These are phyloP conservation scores for Xylariaceae sp. DNA, from an alignment of 2,329 filamentous ascomycete genomes.

Conservation along the genomic window DNA sequence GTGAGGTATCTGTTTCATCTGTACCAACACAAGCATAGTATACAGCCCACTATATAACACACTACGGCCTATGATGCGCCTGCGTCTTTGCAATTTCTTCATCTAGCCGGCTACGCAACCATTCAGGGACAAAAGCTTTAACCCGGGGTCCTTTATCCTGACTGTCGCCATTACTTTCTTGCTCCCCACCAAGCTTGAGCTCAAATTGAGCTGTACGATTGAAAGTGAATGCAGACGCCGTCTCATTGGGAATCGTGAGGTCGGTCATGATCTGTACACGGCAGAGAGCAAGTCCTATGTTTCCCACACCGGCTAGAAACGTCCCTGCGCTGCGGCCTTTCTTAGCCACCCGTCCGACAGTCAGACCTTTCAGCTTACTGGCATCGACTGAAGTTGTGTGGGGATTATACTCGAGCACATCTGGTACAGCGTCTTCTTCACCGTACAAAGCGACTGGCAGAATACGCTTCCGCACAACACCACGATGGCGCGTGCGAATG, in stretches of 20 bases:
- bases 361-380: slow-evolving; percentile 34
- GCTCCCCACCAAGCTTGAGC: slow-evolving; percentile 43
- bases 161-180: slow-evolving; percentile 32
- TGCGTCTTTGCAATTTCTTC: slow-evolving; percentile 5
- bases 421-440: slow-evolving; percentile 37
- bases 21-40: too few species aligned
- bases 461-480: slow-evolving; percentile 87
- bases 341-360: slow-evolving; percentile 51
- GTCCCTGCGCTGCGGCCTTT: slow-evolving; percentile 74
- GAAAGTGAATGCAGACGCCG: slow-evolving; percentile 60
- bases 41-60: too few species aligned
- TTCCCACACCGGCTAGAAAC: slow-evolving; percentile 75
- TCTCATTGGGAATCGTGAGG: slow-evolving; percentile 65
- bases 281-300: slow-evolving; percentile 83
- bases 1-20: neutral
- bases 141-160: slow-evolving; percentile 43
- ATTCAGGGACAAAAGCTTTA: slow-evolving; percentile 81
- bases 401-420: slow-evolving; percentile 46
- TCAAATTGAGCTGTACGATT: slow-evolving; percentile 62
- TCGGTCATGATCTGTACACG: slow-evolving; percentile 90
- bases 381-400: slow-evolving; percentile 1
- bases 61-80: neutral
- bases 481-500: slow-evolving; percentile 90
- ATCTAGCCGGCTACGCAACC: slow-evolving; percentile 53
- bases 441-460: slow-evolving; percentile 75